Evolutionary conservation across 768 basidiomycete species (phyloP), one percentile per base, ranked within the genome.

Genomic region (Kwoniella heveanensis): DNA sequence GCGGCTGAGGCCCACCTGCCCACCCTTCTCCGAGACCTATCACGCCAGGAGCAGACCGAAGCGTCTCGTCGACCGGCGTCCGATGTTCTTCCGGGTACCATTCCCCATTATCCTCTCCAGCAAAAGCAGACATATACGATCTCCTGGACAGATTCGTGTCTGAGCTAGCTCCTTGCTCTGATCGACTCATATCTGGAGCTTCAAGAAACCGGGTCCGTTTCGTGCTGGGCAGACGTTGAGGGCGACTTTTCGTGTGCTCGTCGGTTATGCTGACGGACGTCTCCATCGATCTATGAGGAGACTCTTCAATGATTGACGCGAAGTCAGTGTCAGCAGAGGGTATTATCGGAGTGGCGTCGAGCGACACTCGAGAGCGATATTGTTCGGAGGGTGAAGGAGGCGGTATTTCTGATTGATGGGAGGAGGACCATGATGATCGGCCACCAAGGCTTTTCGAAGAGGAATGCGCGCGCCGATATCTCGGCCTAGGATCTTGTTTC

Each of bases 21-120:
- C 74, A 76, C 25, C 74, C 74, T 57, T 76, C 74, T 21, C 74
- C 74, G 6, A 76, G 27, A 2, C 74, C 74, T 2, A 73, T 54
- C 13, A 76, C 70, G n/a, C 72, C 74, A 10, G 71, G 69, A 19
- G 59, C 51, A 6, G 67, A 66, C 22, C 74, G 65, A 13, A 76
- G 27, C 21, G 29, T 25, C 10, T 53, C 51, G 39, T 62, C 61
- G 1, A 51, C 54, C n/a, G 53, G 61, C 25, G 29, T 24, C 24
- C 59, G 46, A 24, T 39, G 46, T 21, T 25, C 47, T 12, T 56
- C 54, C 3, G 54, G 47, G 17, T 54, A 50, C 32, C 47, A 27
- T 19, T 52, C 57, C 4, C 46, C 27, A 37, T 39, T 48, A 24
- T 55, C 52, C 37, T 49, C 52, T n/a, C 51, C 52, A 17, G 52